A percentile compares a stretch with the other conserved stretches of the same genome.
Evolutionary conservation across 1,284 basidiomycete species (phyloP).

Genomic region (Cyathus pygmaeus): DNA sequence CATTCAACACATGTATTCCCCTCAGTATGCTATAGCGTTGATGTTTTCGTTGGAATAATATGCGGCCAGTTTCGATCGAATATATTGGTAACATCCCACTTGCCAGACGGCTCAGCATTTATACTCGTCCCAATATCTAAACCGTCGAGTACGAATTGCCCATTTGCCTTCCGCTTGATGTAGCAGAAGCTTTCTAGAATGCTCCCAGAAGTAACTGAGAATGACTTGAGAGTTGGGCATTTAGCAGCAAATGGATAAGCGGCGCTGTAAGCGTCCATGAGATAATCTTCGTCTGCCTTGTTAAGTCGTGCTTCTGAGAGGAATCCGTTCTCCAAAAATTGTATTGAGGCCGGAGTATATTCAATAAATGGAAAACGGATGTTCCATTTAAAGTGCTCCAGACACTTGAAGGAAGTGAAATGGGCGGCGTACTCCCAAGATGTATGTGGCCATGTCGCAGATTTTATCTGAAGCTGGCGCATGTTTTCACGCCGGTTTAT

Average conservation of each 20-base stretch:
- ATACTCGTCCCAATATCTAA: too few species aligned
- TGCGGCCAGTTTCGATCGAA: too few species aligned
- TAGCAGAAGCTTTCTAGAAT: too few species aligned
- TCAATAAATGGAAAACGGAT: slow-evolving; percentile 26
- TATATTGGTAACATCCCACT: too few species aligned
- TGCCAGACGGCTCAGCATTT: too few species aligned
- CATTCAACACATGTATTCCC: too few species aligned
- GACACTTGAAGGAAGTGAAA: slow-evolving; percentile 11
- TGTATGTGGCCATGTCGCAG: slow-evolving; percentile 21
- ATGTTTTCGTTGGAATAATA: too few species aligned
- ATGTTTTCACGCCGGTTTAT: slow-evolving; percentile 22
- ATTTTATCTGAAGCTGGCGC: slow-evolving; percentile 22
- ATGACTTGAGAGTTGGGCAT: slow-evolving; percentile 19
- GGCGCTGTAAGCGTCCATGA: slow-evolving; percentile 27
- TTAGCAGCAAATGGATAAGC: slow-evolving; percentile 25
- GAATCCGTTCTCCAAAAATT: slow-evolving; percentile 21
- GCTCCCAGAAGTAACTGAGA: slow-evolving; percentile 13
- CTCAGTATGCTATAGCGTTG: too few species aligned
- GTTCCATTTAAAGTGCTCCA: slow-evolving; percentile 29
- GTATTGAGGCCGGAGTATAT: slow-evolving; percentile 20
- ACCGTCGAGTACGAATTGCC: too few species aligned
- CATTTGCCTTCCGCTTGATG: too few species aligned
- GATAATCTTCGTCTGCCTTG: background rate
- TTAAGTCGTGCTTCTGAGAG: background rate
- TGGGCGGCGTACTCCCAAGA: slow-evolving; percentile 26